Base-by-base conservation (phyloP, 1,284 basidiomycete genomes). In the Tilletia indica region DNA sequence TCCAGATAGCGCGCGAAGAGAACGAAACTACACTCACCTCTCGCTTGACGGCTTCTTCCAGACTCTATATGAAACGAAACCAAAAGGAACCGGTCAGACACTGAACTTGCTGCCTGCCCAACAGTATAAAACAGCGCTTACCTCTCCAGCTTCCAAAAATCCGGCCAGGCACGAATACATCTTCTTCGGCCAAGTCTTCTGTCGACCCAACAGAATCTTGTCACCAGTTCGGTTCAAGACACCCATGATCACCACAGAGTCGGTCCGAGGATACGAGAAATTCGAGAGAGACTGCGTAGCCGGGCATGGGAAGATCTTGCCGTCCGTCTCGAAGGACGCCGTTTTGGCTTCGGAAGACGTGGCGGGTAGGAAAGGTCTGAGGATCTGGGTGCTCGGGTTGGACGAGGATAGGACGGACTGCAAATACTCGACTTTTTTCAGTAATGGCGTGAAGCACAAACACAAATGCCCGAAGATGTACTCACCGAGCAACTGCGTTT, bases 31-130 rank as follows among this genome's bases (percentile, higher is more conserved):
- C 25, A 64, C 61, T 39, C 78, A 97, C 91, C 85, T 98, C 96
- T 42, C 96, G 88, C 73, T 90, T 88, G 19, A 98, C 94, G 0
- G 94, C 92, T 78, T 98, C 95, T 85, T 99, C 96, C 76, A 98
- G 92, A 0, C 91, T 90, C 85, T 64, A 97, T 94, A 8, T 54
- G 1, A 9, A 9, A 54, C 9, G 8, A 19, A 92, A 93, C 92
- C 83, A 97, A 94, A 70, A 82, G n/a, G 49, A 76, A 73, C 34
- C 68, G 71, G 31, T 64, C 63, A 66, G 70, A 45, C 67, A 68
- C 34, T 31, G 25, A 31, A 31, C 25, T 31, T 31, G 25, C 25
- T 31, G 19, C 54, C 16, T 11, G 39, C 51, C 2, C 34, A 14
- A 3, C 4, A 19, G 14, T 21, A 64, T 36, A 38, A 68, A 64